Base-by-base conservation (phyloP, 2,329 filamentous ascomycete species). In the Drechslerella coelobrocha region DNA sequence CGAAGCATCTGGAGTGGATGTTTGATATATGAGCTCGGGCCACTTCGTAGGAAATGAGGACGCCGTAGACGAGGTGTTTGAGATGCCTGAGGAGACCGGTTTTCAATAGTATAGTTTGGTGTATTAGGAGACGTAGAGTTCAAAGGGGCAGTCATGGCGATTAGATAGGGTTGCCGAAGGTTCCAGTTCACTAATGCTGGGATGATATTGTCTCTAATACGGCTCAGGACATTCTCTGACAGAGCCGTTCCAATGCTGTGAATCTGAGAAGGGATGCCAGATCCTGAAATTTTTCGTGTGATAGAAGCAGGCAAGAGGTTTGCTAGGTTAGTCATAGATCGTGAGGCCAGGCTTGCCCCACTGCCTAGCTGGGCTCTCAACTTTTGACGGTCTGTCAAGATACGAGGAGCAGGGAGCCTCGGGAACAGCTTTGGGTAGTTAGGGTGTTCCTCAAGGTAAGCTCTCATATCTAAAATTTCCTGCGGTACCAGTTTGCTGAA, bases 1-100 rank as follows among this genome's bases (percentile, higher is more conserved):
- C 59, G 41, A 19, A 71, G 48, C 34, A 39, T 71, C 43, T 71
- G 66, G 5, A 71, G 48, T 1, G 66, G 59, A 26, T 71, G 66
- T 19, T 56, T 62, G 3, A 63, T 6, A 23, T 63, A 63, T 6
- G 47, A 54, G 0, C 24, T 29, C 2, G 59, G 53, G 10, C 19
- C n/a, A 2, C 53, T 55, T 50, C 53, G 60, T 5, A 60, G 9
- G 39, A 63, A 71, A 0, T 17, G 4, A 6, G 59, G 47, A 5
- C 59, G 52, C 12, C 24, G 24, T 3, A 53, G 29, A 14, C 10
- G 39, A 17, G 24, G 6, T 31, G 24, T 23, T 14, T 23, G 26
- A 27, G 26, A 12, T 10, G 27, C 34, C 41, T 24, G 26, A 8
- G 57, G 57, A 19, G 23, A 21, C 9, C 5, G 24, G 24, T 61